These are phyloP conservation scores for Hypoxylon sp. DNA, from an alignment of 2,329 filamentous ascomycete genomes.

Conservation along the genomic window DNA sequence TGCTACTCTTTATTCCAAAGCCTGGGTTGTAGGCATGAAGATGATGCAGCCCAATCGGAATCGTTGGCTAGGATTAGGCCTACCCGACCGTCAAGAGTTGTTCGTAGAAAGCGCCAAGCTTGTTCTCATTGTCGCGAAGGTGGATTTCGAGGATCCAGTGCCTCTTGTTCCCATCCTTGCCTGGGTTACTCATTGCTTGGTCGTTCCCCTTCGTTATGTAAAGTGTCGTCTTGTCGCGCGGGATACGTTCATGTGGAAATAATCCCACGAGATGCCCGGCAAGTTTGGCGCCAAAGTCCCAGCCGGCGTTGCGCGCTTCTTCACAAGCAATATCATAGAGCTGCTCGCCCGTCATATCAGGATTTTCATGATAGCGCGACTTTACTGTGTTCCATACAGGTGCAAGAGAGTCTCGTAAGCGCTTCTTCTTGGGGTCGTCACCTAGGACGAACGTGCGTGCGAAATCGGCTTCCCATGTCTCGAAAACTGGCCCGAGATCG, in stretches of 20 bases:
- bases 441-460: conserved; percentile 66
- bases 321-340: conserved; percentile 60
- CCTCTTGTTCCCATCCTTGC: conserved; percentile 57
- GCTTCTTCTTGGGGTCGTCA: conserved; percentile 59
- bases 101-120: conserved; percentile 61
- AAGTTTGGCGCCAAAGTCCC: conserved; percentile 59
- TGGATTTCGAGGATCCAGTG: conserved; percentile 67
- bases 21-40: background rate
- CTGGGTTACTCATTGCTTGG: conserved; percentile 56
- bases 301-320: conserved; percentile 57
- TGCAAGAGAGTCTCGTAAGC: conserved; percentile 61
- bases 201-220: conserved; percentile 62
- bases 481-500: conserved; percentile 66
- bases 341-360: conserved; percentile 62
- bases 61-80: background rate
- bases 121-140: conserved; percentile 56
- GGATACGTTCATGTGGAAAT: conserved; percentile 66
- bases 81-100: conserved; percentile 51
- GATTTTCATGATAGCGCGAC: conserved; percentile 54
- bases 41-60: background rate
- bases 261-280: conserved; percentile 64
- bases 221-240: conserved; percentile 59
- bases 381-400: conserved; percentile 63
- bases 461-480: conserved; percentile 67
- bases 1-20: background rate